phyloP scores from a whole-genome alignment of 805 yeast genomes.

The Spathaspora passalidarum region DNA sequence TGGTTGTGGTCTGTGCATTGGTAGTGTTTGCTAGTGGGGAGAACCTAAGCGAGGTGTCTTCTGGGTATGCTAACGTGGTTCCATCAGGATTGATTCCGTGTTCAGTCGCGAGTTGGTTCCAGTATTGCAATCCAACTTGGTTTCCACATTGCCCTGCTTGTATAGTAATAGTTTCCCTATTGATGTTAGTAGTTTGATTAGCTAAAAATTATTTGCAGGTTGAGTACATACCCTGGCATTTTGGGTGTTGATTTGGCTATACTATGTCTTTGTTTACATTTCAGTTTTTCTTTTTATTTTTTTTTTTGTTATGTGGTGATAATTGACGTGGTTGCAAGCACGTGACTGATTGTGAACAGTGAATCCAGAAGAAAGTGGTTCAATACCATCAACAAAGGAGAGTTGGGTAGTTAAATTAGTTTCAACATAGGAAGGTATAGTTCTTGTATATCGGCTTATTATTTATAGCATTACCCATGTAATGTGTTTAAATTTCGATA shows the following conservation, averaged over 20 bases:
- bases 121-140: constrained; percentile 88
- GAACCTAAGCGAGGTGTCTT: neutral
- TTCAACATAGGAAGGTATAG: too few relatives aligned
- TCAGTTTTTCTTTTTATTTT: neutral
- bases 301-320: neutral
- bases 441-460: too few relatives aligned
- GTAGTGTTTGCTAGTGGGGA: neutral
- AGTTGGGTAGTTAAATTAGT: too few relatives aligned
- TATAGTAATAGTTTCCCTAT: constrained; percentile 63
- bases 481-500: too few relatives aligned
- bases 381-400: too few relatives aligned
- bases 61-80: constrained; percentile 36
- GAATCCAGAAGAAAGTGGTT: too few relatives aligned
- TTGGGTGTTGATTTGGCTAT: neutral
- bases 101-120: constrained; percentile 84
- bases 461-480: too few relatives aligned
- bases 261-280: constrained; percentile 1
- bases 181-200: neutral
- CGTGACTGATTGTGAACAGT: neutral
- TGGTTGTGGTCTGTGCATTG: neutral
- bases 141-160: constrained; percentile 96
- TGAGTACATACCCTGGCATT: constrained; percentile 14
- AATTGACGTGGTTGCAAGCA: neutral
- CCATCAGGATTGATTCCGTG: constrained; percentile 81
- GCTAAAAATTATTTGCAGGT: neutral